A percentile compares a stretch with the other conserved stretches of the same genome.
Evolutionary conservation across 805 yeast species (phyloP).

Genomic region (Candida ovalis): DNA sequence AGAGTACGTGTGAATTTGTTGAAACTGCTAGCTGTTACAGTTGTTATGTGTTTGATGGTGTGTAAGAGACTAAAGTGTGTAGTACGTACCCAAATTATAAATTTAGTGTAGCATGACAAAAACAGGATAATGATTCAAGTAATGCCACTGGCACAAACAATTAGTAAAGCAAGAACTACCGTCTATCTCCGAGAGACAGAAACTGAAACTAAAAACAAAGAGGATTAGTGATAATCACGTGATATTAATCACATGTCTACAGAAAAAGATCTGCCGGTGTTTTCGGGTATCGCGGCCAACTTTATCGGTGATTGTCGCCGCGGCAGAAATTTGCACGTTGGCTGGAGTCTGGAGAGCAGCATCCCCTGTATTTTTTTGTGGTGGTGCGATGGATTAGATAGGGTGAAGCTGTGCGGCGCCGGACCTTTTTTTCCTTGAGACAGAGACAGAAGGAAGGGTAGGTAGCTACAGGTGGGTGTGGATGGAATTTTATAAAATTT

Average conservation of each 20-base stretch:
- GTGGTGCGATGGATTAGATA: background rate
- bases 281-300: constrained; percentile 1
- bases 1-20: constrained; percentile 17
- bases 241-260: background rate
- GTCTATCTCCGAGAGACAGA: no score
- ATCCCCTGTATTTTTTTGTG: background rate
- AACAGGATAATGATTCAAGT: no score
- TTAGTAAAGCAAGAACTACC: no score
- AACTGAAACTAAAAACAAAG: background rate
- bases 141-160: no score
- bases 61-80: background rate
- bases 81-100: background rate
- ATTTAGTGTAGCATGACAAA: background rate
- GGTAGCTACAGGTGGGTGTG: background rate
- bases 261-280: constrained; percentile 2
- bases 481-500: background rate
- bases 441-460: background rate
- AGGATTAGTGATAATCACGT: background rate
- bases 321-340: background rate
- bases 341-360: background rate
- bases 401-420: background rate
- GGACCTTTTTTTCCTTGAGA: background rate
- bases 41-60: constrained; percentile 10
- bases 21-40: constrained; percentile 17
- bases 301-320: constrained; percentile 3